Percentiles rank a stretch among this genome's conserved stretches.
phyloP scores from a whole-genome alignment of 2,329 filamentous ascomycete genomes.

The Fusarium ramigenum region DNA sequence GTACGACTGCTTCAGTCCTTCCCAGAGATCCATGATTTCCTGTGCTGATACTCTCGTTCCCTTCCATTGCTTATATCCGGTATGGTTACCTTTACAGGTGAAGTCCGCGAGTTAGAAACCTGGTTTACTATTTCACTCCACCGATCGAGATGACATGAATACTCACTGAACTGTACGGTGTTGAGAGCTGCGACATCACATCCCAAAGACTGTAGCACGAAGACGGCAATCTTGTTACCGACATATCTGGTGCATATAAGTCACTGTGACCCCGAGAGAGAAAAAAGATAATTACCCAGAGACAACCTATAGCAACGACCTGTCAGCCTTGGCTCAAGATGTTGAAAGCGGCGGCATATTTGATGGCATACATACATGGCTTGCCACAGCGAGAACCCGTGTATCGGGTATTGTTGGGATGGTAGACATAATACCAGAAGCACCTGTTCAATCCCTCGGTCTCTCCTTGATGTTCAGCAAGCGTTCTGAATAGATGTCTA shows the following conservation, averaged over 20 bases:
- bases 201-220: conserved; percentile 91
- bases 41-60: conserved; percentile 83
- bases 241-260: conserved; percentile 76
- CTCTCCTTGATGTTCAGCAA: background rate
- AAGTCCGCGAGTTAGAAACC: conserved; percentile 8
- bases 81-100: conserved; percentile 82
- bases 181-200: conserved; percentile 95
- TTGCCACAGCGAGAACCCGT: conserved; percentile 85
- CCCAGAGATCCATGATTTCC: conserved; percentile 86
- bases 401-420: conserved; percentile 61
- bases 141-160: background rate
- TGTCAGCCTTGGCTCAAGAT: conserved; percentile 16
- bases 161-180: conserved; percentile 95
- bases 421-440: conserved; percentile 31
- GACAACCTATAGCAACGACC: conserved; percentile 36
- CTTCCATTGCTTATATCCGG: conserved; percentile 88
- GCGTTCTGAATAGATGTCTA: background rate
- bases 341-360: background rate
- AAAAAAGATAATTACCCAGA: conserved; percentile 36
- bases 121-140: background rate
- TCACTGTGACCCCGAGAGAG: background rate
- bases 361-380: conserved; percentile 85
- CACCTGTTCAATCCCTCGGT: background rate
- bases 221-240: conserved; percentile 96
- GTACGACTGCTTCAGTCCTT: conserved; percentile 82